phyloP scores from a whole-genome alignment of 1,139 yeast species.

The Hyphopichia khmerensis region DNA sequence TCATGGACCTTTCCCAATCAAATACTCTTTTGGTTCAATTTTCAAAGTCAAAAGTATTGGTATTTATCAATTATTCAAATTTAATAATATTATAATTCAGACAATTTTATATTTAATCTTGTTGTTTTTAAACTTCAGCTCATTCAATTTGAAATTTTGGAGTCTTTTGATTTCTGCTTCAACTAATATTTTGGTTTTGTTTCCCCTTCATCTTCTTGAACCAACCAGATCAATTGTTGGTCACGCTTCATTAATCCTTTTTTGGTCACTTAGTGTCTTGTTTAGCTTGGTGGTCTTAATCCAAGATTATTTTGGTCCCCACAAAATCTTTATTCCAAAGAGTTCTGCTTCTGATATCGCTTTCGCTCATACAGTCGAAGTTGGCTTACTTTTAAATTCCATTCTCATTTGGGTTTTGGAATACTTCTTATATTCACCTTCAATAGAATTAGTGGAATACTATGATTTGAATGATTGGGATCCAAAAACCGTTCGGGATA shows the following conservation, averaged over 20 bases:
- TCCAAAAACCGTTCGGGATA: conserved; percentile 19
- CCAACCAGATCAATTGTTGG: conserved; percentile 28
- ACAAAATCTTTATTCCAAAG: conserved; percentile 15
- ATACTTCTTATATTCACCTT: conserved; percentile 38
- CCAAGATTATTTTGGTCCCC: conserved; percentile 29
- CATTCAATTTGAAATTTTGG: conserved; percentile 9
- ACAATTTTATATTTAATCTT: conserved; percentile 15
- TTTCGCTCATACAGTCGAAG: conserved; percentile 16
- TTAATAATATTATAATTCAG: conserved; percentile 24
- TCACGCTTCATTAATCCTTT: conserved; percentile 26
- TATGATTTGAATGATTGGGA: conserved; percentile 36
- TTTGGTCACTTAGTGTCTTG: conserved; percentile 25
- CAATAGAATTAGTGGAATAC: conserved; percentile 40
- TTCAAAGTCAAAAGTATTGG: conserved; percentile 29
- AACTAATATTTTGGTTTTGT: conserved; percentile 16
- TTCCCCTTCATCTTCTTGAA: conserved; percentile 35
- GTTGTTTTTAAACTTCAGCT: conserved; percentile 12
- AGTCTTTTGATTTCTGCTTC: conserved; percentile 6
- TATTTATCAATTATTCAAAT: conserved; percentile 20
- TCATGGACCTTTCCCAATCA: conserved; percentile 26
- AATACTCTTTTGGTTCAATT: conserved; percentile 30
- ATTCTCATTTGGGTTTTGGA: conserved; percentile 38
- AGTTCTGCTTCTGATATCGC: background rate
- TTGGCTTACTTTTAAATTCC: conserved; percentile 23
- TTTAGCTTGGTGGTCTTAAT: conserved; percentile 18